Percentiles rank a stretch among this genome's conserved stretches.
Conservation (phyloP, 352 stramenopile genomes). For the Globisporangium iwayamae region DNA sequence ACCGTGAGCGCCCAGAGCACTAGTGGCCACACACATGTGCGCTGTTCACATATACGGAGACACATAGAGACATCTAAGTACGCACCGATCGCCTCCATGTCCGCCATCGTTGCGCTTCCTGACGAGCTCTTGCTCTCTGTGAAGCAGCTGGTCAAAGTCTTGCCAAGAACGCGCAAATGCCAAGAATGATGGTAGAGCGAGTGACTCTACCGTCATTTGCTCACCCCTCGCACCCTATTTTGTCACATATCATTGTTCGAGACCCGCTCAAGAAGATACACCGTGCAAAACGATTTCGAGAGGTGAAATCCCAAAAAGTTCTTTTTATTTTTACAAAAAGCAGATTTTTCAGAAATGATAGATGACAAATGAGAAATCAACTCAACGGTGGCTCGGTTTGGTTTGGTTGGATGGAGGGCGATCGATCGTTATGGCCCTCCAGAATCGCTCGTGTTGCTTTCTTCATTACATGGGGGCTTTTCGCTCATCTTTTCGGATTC, state of each 20-base stretch:
- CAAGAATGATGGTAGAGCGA: slow-evolving; percentile 4
- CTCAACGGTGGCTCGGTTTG: too few relatives aligned
- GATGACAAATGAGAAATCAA: too few relatives aligned
- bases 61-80: not conserved
- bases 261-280: not conserved
- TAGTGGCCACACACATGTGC: not conserved
- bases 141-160: not conserved
- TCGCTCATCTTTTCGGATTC: slow-evolving; percentile 1
- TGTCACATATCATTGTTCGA: too few relatives aligned
- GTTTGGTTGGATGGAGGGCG: slow-evolving; percentile 1
- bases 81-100: slow-evolving; percentile 20
- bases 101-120: slow-evolving; percentile 4
- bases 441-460: slow-evolving; percentile 2
- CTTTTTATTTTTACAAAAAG: too few relatives aligned
- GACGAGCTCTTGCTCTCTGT: not conserved
- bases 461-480: slow-evolving; percentile 2
- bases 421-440: not conserved
- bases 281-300: not conserved
- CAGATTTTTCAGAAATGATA: too few relatives aligned
- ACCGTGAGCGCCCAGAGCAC: not conserved
- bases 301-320: too few relatives aligned
- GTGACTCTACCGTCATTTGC: slow-evolving; percentile 1
- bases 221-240: not conserved
- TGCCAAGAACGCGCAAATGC: not conserved
- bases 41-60: not conserved